Percentiles rank a stretch among this genome's conserved stretches.
phyloP scores from a whole-genome alignment of 805 yeast genomes.

The Metschnikowia anglica region DNA sequence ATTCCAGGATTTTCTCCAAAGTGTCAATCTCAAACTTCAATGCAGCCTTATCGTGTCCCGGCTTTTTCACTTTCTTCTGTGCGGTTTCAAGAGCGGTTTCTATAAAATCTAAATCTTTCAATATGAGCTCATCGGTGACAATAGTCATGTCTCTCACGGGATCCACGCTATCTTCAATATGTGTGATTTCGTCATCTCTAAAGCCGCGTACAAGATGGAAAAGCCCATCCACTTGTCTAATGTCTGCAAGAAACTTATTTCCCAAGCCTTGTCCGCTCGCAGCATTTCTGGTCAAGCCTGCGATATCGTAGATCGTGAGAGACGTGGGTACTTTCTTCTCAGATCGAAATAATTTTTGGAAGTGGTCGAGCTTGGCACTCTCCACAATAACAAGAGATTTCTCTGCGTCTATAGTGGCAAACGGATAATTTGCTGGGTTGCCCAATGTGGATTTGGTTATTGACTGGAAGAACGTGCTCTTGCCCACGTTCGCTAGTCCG shows the following conservation, averaged over 20 bases:
- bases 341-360: conserved; percentile 74
- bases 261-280: conserved; percentile 97
- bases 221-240: conserved; percentile 96
- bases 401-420: conserved; percentile 97
- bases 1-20: conserved; percentile 33
- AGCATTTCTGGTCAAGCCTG: conserved; percentile 97
- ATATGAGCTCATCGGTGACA: conserved; percentile 58
- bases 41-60: conserved; percentile 26
- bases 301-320: conserved; percentile 93
- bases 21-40: conserved; percentile 30
- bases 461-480: conserved; percentile 96
- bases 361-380: conserved; percentile 78
- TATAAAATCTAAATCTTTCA: conserved; percentile 60
- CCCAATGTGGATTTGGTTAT: conserved; percentile 91
- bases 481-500: conserved; percentile 94
- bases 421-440: conserved; percentile 96
- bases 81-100: conserved; percentile 46
- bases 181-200: conserved; percentile 22
- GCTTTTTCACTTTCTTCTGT: conserved; percentile 29
- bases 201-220: conserved; percentile 96
- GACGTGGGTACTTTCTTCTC: conserved; percentile 87
- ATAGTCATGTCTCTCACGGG: conserved; percentile 23
- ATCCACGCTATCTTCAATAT: conserved; percentile 22
- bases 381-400: conserved; percentile 96
- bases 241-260: conserved; percentile 93